Percentiles rank a stretch among this genome's conserved stretches.
phyloP scores from a whole-genome alignment of 352 stramenopile species.

The Phytopythium chamaehyphon region DNA sequence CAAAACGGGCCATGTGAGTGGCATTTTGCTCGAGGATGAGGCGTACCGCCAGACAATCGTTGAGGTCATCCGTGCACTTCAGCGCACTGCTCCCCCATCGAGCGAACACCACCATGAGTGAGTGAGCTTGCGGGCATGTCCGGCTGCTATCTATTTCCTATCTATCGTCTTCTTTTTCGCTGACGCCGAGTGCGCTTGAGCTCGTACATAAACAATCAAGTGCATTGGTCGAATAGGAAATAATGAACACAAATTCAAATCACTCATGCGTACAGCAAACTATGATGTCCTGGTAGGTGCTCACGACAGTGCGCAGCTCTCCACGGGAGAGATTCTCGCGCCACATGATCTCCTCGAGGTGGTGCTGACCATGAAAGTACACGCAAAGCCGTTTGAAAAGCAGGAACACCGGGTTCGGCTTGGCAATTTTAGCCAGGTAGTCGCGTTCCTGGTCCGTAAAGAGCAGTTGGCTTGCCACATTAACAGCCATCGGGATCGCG shows the following conservation, averaged over 20 bases:
- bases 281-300: constrained; percentile 83
- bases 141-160: not conserved
- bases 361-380: constrained; percentile 85
- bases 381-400: constrained; percentile 80
- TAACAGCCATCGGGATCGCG: constrained; percentile 27
- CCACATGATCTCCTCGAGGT: constrained; percentile 90
- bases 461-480: constrained; percentile 34
- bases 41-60: constrained; percentile 68
- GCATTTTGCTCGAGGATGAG: constrained; percentile 70
- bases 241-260: constrained; percentile 1
- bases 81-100: not conserved
- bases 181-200: not conserved
- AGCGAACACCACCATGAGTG: no score
- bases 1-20: constrained; percentile 73
- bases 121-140: no score
- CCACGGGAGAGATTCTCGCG: constrained; percentile 76
- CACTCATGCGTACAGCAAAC: constrained; percentile 79
- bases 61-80: constrained; percentile 32
- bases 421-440: constrained; percentile 80
- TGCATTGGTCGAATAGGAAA: not conserved
- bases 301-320: constrained; percentile 77
- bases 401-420: constrained; percentile 70
- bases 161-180: not conserved
- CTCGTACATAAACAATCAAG: not conserved
- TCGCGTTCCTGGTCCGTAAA: constrained; percentile 64